phyloP scores from a whole-genome alignment of 306 rosid genomes.

The Ceratonia siliqua region DNA sequence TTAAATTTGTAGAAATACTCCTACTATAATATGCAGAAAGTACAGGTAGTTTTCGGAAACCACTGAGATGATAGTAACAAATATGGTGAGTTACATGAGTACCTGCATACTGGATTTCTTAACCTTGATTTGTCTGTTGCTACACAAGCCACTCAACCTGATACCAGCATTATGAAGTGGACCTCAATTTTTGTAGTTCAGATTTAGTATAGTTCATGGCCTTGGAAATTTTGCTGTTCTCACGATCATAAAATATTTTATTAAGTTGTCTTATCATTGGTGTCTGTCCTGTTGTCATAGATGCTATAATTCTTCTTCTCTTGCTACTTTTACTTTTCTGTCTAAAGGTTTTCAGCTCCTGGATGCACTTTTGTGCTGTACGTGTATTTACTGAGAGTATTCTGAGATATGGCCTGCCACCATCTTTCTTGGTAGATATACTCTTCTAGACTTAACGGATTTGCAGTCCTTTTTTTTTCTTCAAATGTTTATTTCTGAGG shows the following conservation, averaged over 20 bases:
- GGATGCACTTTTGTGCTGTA: slow-evolving; percentile 91
- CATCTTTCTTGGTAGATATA: slow-evolving; percentile 72
- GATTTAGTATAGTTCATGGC: background rate
- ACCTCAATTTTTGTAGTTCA: slow-evolving; percentile 6
- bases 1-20: background rate
- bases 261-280: background rate
- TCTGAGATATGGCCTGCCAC: slow-evolving; percentile 90
- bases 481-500: slow-evolving; percentile 23
- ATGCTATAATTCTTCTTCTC: slow-evolving; percentile 13
- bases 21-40: background rate
- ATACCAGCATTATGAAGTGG: background rate
- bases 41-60: background rate
- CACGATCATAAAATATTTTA: background rate
- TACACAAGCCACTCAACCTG: background rate
- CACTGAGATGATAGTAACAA: background rate
- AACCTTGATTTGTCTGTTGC: background rate
- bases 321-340: slow-evolving; percentile 9
- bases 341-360: slow-evolving; percentile 80
- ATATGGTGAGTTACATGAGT: background rate
- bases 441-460: slow-evolving; percentile 3
- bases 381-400: slow-evolving; percentile 77
- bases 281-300: background rate
- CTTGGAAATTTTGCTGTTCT: background rate
- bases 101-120: background rate
- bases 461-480: background rate